These are phyloP conservation scores for Coemansia sp. DNA, from an alignment of 192 early-diverging fungal species.

Conservation along the genomic window DNA sequence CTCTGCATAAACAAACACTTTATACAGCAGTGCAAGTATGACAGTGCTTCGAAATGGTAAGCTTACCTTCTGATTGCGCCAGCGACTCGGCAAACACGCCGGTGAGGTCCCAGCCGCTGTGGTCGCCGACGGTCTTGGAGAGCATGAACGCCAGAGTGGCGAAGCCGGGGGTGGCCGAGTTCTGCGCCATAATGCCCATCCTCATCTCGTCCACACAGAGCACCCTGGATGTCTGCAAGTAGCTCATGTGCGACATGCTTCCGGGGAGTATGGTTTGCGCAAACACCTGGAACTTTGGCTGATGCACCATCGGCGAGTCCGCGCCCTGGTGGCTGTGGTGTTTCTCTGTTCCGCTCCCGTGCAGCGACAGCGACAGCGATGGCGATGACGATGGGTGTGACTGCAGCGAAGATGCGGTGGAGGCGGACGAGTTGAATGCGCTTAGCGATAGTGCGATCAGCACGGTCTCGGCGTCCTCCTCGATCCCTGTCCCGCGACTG, in stretches of 20 bases:
- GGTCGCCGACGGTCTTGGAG: conserved; percentile 40
- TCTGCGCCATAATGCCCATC: conserved; percentile 56
- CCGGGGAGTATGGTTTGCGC: conserved; percentile 48
- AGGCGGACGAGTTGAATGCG: conserved; percentile 23
- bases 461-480: conserved; percentile 51
- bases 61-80: conserved; percentile 38
- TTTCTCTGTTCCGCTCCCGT: too few species aligned
- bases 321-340: not conserved
- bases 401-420: too few species aligned
- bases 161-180: conserved; percentile 51
- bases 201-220: conserved; percentile 54
- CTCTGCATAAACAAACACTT: too few species aligned
- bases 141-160: conserved; percentile 50
- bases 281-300: conserved; percentile 37
- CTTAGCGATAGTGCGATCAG: conserved; percentile 44
- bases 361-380: too few species aligned
- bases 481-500: conserved; percentile 22
- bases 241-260: conserved; percentile 38
- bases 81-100: conserved; percentile 33
- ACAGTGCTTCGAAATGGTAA: not conserved
- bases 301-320: not conserved
- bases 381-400: too few species aligned
- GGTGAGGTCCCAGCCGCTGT: conserved; percentile 31
- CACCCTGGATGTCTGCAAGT: conserved; percentile 39
- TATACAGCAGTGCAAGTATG: too few species aligned